A percentile compares a stretch with the other conserved stretches of the same genome.
These are phyloP conservation scores for Luzula sylvatica DNA, from an alignment of 176 grass and related monocot species.

Conservation along the genomic window DNA sequence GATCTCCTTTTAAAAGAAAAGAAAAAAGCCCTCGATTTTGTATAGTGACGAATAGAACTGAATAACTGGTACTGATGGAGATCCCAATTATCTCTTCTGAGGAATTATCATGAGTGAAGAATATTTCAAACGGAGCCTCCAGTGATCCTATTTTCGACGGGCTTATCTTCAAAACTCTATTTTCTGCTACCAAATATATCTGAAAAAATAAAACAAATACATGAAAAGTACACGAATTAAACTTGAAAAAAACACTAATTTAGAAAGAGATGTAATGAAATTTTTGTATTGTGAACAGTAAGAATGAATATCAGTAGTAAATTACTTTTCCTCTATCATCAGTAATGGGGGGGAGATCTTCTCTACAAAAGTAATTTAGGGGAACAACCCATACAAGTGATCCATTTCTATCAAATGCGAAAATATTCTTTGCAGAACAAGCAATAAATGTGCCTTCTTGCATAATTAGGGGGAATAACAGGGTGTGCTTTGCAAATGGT, in stretches of 20 bases:
- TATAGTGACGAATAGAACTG: constrained; percentile 53
- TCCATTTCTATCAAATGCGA: constrained; percentile 45
- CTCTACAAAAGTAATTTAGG: constrained; percentile 33
- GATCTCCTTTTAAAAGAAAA: constrained; percentile 28
- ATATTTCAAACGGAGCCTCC: constrained; percentile 24
- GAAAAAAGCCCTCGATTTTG: constrained; percentile 52
- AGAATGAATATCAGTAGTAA: background rate
- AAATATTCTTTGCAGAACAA: constrained; percentile 50
- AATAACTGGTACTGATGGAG: constrained; percentile 22
- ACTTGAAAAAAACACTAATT: no score
- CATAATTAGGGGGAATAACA: constrained; percentile 35
- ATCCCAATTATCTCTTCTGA: constrained; percentile 60
- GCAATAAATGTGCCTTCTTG: constrained; percentile 39
- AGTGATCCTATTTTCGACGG: constrained; percentile 23
- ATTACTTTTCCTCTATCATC: constrained; percentile 41
- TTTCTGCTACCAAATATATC: constrained; percentile 77
- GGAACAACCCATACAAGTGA: constrained; percentile 44
- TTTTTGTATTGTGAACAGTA: no score
- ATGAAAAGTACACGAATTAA: no score
- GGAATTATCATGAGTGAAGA: constrained; percentile 48
- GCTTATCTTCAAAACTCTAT: constrained; percentile 47
- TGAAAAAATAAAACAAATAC: constrained; percentile 8
- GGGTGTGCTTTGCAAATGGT: background rate
- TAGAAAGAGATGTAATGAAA: no score
- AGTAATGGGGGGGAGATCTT: constrained; percentile 24